Base-by-base conservation (phyloP, 768 basidiomycete species). In the Boletus barrowsii region DNA sequence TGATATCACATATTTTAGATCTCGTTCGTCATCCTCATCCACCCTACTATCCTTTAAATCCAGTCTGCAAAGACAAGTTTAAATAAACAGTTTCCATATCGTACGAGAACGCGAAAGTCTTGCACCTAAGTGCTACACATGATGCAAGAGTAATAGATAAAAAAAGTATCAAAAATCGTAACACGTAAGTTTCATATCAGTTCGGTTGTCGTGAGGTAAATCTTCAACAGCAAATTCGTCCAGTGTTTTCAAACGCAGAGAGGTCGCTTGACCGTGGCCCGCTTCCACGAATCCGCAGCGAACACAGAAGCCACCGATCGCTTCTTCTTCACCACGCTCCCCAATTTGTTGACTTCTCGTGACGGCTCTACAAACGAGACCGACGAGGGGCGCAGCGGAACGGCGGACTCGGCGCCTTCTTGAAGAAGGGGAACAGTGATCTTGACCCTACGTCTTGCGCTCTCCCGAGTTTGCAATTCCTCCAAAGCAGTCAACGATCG, bases 401-500 rank as follows among this genome's bases (percentile, higher is more conserved):
- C 29, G 29, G 8, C 26, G 5, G 24, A 20, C 29, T n/a, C 26
- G 3, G 41, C 39, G 3, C 5, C 39, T 13, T 57, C 56, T 20
- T 36, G 56, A 33, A 33, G 40, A 36, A 63, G 51, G 2, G 65
- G 60, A 45, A 65, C 41, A 17, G 55, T 54, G 14, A 67, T 60
- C 55, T 58, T 64, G 17, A 63, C 36, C 36, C 56, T 62, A 35
- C 54, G 61, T 44, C 46, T 55, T 5, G 55, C 42, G 2, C 41
- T 42, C 24, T 46, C 54, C 41, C 53, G 52, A 45, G 46, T 49
- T 11, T 47, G 54, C 4, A 49, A 52, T 10, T 59, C 59, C 44
- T 62, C 63, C 52, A 65, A 53, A 5, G 48, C 54, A 18, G 55
- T 60, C 41, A 69, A 49, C 10, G 69, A 71, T 39, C 40, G 64